These are phyloP conservation scores for Vaccinium corymbosum DNA, from an alignment of 148 eudicot genomes.

Conservation along the genomic window DNA sequence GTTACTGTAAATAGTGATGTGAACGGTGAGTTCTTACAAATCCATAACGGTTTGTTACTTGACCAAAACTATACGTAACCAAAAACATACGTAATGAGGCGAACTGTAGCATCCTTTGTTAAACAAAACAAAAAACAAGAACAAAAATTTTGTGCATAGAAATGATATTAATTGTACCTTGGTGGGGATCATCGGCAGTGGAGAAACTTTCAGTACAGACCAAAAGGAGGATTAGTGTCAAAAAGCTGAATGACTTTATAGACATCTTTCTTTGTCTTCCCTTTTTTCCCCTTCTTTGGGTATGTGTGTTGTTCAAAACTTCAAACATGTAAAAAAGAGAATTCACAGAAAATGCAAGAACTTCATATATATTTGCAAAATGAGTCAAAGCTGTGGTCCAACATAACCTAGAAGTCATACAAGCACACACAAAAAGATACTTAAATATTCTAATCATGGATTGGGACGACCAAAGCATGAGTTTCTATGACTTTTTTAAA, in stretches of 20 bases:
- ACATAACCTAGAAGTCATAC: neutral
- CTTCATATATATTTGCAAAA: neutral
- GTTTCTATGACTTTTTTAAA: neutral
- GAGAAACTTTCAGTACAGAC: neutral
- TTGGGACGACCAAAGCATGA: neutral
- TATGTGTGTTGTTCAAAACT: neutral
- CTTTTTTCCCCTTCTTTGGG: neutral
- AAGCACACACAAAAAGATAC: neutral
- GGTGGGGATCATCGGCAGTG: neutral
- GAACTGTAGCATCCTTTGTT: too few relatives aligned
- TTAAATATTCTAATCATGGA: neutral
- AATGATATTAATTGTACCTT: neutral
- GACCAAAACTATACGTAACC: too few relatives aligned
- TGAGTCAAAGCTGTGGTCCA: neutral
- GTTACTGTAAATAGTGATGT: too few relatives aligned
- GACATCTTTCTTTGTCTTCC: neutral
- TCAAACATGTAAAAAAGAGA: neutral
- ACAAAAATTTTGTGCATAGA: neutral
- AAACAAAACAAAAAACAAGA: too few relatives aligned
- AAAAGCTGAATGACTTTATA: neutral
- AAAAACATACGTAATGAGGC: too few relatives aligned
- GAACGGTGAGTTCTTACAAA: too few relatives aligned
- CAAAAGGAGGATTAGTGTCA: neutral
- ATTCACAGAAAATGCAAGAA: neutral
- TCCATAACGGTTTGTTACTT: too few relatives aligned